Base-by-base conservation (phyloP, 2,329 filamentous ascomycete species). In the Monilinia laxa region DNA sequence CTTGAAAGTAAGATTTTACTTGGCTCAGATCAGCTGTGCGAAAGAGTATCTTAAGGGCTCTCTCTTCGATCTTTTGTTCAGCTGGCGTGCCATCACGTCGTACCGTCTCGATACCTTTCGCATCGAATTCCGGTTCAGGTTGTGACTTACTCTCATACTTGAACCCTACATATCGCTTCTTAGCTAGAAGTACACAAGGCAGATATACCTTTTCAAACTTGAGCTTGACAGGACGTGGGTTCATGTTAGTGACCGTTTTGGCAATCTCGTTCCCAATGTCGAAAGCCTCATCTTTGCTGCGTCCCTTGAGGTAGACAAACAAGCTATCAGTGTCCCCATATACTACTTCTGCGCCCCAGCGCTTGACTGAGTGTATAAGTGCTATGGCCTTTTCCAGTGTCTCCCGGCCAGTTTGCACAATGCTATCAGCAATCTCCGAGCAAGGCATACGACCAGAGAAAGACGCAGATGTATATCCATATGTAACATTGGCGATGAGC, bases 121-220 rank as follows among this genome's bases (percentile, higher is more conserved):
- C 96, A 76, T 99, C 96, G 71, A 98, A 98, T 1, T 96, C 91
- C 0, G 95, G 94, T 71, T 88, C 87, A 11, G 77, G 80, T 75
- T 99, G 95, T 20, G 84, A 82, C 49, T 85, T 85, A 71, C 83
- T 86, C 76, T 99, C 95, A 79, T 96, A 99, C 77, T 97, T 97
- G 82, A 97, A 97, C 7, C 96, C 96, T 4, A 98, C 96, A 73
- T 99, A 99, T 65, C 95, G 90, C 76, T 99, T 99, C 81, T 99
- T 99, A 23, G 96, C 93, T 0, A 99, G 84, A 5, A 99, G 83
- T 0, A 98, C 88, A 76, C 94, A 98, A 0, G 96, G 95, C 70
- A 96, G 91, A 78, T 99, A 99, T 1, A 99, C 94, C 73, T 99
- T 99, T 77, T 99, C 95, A 72, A 99, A 97, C 76, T 98, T 98